Conservation (phyloP, 208 protist genomes). For the Leishmania tropica region DNA sequence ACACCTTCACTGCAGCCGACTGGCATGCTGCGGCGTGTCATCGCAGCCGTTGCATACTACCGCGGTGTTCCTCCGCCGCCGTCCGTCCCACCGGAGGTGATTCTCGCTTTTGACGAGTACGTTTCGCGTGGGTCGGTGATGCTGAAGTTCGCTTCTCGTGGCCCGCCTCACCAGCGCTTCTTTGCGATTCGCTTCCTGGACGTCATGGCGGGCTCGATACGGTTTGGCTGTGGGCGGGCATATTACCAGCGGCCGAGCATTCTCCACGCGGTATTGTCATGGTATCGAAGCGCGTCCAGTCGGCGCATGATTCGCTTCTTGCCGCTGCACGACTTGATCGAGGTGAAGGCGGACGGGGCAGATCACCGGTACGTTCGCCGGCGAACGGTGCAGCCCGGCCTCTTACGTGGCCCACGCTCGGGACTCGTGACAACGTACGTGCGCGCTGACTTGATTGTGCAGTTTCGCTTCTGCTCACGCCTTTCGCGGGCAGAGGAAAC, state of each 20-base stretch:
- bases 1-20: slow-evolving; percentile 37
- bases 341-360: slow-evolving; percentile 41
- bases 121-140: slow-evolving; percentile 49
- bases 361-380: slow-evolving; percentile 54
- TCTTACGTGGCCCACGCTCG: slow-evolving; percentile 38
- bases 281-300: slow-evolving; percentile 43
- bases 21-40: slow-evolving; percentile 42
- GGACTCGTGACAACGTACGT: slow-evolving; percentile 48
- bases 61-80: slow-evolving; percentile 36
- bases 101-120: slow-evolving; percentile 73
- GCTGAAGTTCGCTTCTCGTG: slow-evolving; percentile 56
- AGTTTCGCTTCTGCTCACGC: slow-evolving; percentile 53
- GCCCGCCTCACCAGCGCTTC: slow-evolving; percentile 61
- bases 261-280: slow-evolving; percentile 52
- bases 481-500: slow-evolving; percentile 48
- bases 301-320: slow-evolving; percentile 62
- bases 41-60: slow-evolving; percentile 47
- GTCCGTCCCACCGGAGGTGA: slow-evolving; percentile 55
- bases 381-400: slow-evolving; percentile 39
- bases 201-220: slow-evolving; percentile 8
- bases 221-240: not conserved
- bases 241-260: not conserved
- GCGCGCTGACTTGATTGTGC: slow-evolving; percentile 51
- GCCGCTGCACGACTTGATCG: slow-evolving; percentile 52
- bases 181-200: slow-evolving; percentile 71